Base-by-base conservation (phyloP, 192 early-diverging fungal species). In the Allomyces arbusculus region DNA sequence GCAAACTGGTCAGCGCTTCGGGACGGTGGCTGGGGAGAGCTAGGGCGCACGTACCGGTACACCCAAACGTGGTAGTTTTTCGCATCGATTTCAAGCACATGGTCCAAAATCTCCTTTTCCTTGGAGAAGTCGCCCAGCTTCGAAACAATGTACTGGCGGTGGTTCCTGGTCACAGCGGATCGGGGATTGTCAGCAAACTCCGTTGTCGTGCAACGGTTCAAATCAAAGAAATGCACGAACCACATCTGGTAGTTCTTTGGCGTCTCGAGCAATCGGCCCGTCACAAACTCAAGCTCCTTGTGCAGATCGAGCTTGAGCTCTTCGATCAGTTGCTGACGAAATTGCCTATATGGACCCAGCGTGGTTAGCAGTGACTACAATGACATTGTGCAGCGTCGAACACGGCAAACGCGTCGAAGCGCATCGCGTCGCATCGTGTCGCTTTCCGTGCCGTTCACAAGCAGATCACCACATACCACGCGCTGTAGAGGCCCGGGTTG, bases 11-110 rank as follows among this genome's bases (percentile, higher is more conserved):
- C 33, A 40, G 33, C 7, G 0, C 8, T 40, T 40, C 7, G 33
- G 5, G 33, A 40, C 33, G 33, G 7, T 40, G 24, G n/a, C 20
- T 24, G 55, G 23, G 66, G 16, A 16, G 10, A 24, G 44, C 40
- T 10, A 4, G 26, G 26, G 4, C 4, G 14, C n/a, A 66, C 65
- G 9, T 67, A 84, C 80, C 87, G 83, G 72, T 99, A 97, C 1
- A 86, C 82, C 97, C 97, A 99, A 0, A 89, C 91, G 75, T 99
- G 97, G 72, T 98, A 99, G 74, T 99, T 99, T 73, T 99, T 99
- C 23, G 90, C 81, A 62, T 98, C 97, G 10, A 78, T 74, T 24
- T 78, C 82, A 24, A 99, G 71, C 22, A 88, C 73, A 1, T 65
- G 40, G 43, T 84, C 80, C 55, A 95, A 78, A 63, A 91, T 94